phyloP scores from a whole-genome alignment of 805 yeast genomes.

The Ogataea methylovora region DNA sequence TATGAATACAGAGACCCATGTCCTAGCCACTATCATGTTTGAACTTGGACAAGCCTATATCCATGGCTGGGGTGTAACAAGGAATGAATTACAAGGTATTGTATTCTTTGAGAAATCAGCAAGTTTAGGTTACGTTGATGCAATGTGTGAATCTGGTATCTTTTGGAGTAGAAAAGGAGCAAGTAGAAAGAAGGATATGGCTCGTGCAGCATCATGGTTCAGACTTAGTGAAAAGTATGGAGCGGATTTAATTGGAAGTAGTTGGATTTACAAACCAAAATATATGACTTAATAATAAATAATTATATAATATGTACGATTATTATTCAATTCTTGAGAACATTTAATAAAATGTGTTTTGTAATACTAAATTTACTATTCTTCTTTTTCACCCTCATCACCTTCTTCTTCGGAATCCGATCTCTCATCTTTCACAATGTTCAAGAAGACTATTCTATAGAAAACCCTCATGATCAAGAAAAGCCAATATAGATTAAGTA shows the following conservation, averaged over 20 bases:
- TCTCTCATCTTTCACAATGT: constrained; percentile 71
- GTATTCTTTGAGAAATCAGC: constrained; percentile 58
- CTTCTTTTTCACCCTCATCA: no score
- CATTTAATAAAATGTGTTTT: no score
- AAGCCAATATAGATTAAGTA: constrained; percentile 86
- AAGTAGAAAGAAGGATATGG: constrained; percentile 47
- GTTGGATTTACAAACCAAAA: constrained; percentile 71
- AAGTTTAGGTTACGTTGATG: constrained; percentile 57
- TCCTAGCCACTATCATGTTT: constrained; percentile 42
- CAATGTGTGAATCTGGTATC: constrained; percentile 62
- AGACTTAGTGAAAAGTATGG: constrained; percentile 60
- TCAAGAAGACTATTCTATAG: constrained; percentile 53
- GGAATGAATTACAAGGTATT: constrained; percentile 51
- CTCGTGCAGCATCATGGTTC: constrained; percentile 63
- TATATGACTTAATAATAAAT: constrained; percentile 29
- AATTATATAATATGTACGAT: no score
- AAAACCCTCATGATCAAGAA: constrained; percentile 72
- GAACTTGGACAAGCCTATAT: constrained; percentile 54
- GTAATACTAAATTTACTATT: no score
- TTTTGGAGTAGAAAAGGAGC: constrained; percentile 56
- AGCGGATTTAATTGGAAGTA: constrained; percentile 53
- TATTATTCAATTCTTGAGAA: no score
- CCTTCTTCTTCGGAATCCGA: constrained; percentile 74
- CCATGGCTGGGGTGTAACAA: constrained; percentile 48
- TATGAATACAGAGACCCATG: constrained; percentile 16